Percentiles rank a stretch among this genome's conserved stretches.
Conservation (phyloP, 306 rosid genomes). For the Cucurbita ficifolia region DNA sequence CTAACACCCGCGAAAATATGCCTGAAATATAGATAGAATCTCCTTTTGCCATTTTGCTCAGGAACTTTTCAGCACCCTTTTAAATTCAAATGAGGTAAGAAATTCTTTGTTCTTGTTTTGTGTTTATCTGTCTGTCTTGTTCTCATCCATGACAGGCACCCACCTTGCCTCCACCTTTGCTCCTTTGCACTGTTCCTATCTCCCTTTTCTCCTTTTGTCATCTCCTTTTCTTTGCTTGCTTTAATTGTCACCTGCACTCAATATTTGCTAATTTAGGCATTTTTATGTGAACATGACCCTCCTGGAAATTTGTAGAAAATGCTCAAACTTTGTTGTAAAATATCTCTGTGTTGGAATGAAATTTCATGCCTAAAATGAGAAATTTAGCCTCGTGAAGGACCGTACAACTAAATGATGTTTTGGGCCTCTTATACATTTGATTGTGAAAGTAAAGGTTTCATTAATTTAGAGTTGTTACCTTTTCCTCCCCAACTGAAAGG, state of each 20-base stretch:
- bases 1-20: constrained; percentile 6
- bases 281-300: constrained; percentile 1
- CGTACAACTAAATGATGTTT: neutral
- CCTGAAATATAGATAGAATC: constrained; percentile 6
- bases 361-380: neutral
- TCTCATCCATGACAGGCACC: constrained; percentile 88
- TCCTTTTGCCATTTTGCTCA: constrained; percentile 4
- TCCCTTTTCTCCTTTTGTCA: constrained; percentile 14
- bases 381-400: neutral
- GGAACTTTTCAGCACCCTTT: constrained; percentile 28
- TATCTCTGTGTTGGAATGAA: neutral
- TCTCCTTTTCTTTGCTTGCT: constrained; percentile 29
- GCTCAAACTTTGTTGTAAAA: neutral
- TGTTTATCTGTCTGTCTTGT: constrained; percentile 40
- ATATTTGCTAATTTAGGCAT: constrained; percentile 1
- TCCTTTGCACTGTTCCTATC: constrained; percentile 19
- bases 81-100: constrained; percentile 31
- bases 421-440: neutral
- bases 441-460: neutral
- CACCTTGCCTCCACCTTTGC: constrained; percentile 25
- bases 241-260: constrained; percentile 42
- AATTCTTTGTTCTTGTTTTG: constrained; percentile 39
- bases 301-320: neutral
- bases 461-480: neutral
- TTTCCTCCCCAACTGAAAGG: neutral